A percentile compares a stretch with the other conserved stretches of the same genome.
Evolutionary conservation across 2,329 filamentous ascomycete genomes (phyloP).

Genomic region (Trichoderma sp.): DNA sequence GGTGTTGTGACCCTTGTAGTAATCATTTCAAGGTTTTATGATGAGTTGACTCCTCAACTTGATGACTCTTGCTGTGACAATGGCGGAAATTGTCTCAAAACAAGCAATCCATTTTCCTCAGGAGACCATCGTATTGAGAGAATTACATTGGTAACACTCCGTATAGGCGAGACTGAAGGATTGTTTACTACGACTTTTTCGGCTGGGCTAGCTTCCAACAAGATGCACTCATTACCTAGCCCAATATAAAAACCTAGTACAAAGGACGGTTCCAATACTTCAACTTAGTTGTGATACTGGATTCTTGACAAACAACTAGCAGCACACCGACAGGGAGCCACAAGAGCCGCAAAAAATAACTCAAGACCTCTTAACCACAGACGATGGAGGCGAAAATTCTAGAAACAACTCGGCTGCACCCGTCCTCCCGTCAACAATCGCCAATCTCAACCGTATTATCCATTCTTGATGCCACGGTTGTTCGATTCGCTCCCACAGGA

Average conservation of each 20-base stretch:
- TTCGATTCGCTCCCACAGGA: background rate
- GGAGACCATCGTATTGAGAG: background rate
- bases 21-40: background rate
- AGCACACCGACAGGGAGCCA: background rate
- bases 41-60: background rate
- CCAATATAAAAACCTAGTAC: background rate
- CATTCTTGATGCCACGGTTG: background rate
- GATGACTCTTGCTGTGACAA: background rate
- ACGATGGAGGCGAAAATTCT: background rate
- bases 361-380: background rate
- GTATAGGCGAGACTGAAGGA: background rate
- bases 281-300: background rate
- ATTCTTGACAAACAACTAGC: background rate
- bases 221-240: background rate
- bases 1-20: background rate
- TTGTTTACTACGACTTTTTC: background rate
- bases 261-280: background rate
- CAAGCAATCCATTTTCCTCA: background rate
- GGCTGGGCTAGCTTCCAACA: background rate
- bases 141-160: background rate
- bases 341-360: background rate
- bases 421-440: background rate
- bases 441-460: background rate
- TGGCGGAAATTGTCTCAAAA: background rate
- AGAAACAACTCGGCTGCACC: background rate